Percentiles rank a stretch among this genome's conserved stretches.
Evolutionary conservation across 1,284 basidiomycete genomes (phyloP).

Genomic region (Ustilago xerochloae): DNA sequence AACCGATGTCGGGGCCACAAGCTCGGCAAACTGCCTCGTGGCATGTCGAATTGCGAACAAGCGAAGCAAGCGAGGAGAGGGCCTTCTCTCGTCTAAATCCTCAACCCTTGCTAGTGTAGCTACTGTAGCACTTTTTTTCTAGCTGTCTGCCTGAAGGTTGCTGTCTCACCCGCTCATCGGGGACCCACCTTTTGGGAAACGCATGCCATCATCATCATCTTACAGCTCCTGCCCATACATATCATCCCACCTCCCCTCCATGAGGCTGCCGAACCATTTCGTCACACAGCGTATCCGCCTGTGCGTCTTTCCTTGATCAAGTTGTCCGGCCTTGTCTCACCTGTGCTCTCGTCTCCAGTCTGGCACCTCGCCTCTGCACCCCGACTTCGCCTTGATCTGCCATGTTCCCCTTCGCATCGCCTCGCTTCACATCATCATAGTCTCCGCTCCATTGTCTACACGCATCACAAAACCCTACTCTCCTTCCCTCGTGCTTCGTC

Average conservation of each 20-base stretch:
- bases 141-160: not conserved
- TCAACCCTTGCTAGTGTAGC: not conserved
- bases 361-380: slow-evolving; percentile 17
- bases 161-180: not conserved
- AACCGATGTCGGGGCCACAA: slow-evolving; percentile 2
- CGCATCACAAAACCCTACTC: not conserved
- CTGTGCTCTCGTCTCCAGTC: not conserved
- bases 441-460: not conserved
- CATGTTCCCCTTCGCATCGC: not conserved
- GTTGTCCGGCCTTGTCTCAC: no score
- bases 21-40: slow-evolving; percentile 26
- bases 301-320: not conserved
- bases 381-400: slow-evolving; percentile 1
- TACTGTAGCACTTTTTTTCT: not conserved
- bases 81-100: not conserved
- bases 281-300: slow-evolving; percentile 6
- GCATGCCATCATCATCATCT: slow-evolving; percentile 14
- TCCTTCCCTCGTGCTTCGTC: not conserved
- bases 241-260: not conserved
- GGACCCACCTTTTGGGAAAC: not conserved
- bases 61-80: slow-evolving; percentile 4
- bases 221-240: no score
- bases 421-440: not conserved
- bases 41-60: slow-evolving; percentile 2
- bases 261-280: slow-evolving; percentile 2